Evolutionary conservation across 2,329 filamentous ascomycete species (phyloP).

Genomic region (Aspergillus fructus): DNA sequence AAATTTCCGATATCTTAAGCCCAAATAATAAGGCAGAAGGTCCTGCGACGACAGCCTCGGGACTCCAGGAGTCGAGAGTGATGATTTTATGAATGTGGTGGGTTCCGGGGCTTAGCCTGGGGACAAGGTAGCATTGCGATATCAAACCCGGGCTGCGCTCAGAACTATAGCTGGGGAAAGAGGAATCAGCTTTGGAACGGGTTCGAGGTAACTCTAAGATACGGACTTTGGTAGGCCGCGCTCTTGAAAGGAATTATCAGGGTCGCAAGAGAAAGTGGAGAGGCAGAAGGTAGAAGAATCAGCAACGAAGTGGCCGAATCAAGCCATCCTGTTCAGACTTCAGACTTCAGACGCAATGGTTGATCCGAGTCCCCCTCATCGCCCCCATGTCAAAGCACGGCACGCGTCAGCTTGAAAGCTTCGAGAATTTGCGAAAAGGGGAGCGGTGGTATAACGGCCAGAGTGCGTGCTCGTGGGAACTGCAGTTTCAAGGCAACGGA

Average conservation of each 20-base stretch:
- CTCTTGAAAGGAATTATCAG: background rate
- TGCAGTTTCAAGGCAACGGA: background rate
- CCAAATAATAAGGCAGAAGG: background rate
- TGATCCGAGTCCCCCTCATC: conserved; percentile 17
- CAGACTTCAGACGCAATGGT: background rate
- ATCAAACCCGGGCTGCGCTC: background rate
- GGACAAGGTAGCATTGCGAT: background rate
- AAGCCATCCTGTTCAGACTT: conserved; percentile 3
- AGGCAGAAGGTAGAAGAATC: background rate
- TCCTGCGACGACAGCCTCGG: background rate
- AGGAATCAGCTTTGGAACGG: background rate
- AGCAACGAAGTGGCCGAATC: background rate
- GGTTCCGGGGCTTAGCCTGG: background rate
- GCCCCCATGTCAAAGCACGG: conserved; percentile 16
- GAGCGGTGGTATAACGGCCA: conserved; percentile 16
- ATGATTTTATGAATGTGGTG: background rate
- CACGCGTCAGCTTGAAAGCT: conserved; percentile 21
- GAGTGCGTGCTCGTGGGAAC: conserved; percentile 1
- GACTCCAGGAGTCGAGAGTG: background rate
- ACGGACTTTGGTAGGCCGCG: background rate
- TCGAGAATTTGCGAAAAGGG: conserved; percentile 36
- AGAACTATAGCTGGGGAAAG: background rate
- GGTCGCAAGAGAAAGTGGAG: background rate
- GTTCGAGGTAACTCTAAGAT: background rate
- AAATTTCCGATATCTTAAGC: background rate